A percentile compares a stretch with the other conserved stretches of the same genome.
These are phyloP conservation scores for Chytridiales sp. DNA, from an alignment of 371 early-diverging fungal species.

Conservation along the genomic window DNA sequence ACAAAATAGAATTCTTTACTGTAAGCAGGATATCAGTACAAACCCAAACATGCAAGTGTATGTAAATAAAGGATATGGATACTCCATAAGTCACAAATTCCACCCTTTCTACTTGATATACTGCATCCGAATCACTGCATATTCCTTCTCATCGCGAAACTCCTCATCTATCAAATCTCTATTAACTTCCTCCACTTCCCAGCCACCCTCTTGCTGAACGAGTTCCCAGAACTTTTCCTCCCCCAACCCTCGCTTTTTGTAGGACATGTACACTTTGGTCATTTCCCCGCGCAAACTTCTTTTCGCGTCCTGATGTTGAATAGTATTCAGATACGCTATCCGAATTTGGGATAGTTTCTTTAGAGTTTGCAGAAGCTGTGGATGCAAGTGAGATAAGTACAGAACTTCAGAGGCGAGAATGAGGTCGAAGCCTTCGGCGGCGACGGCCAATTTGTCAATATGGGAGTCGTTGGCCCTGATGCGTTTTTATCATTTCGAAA, in stretches of 20 bases:
- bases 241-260: constrained; percentile 47
- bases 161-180: constrained; percentile 5
- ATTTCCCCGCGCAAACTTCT: constrained; percentile 25
- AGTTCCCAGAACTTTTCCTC: constrained; percentile 44
- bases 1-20: no score
- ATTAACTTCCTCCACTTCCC: constrained; percentile 14
- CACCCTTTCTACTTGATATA: no score
- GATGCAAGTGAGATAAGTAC: constrained; percentile 40
- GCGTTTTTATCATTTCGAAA: no score
- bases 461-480: constrained; percentile 12
- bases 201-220: constrained; percentile 18
- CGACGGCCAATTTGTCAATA: constrained; percentile 2
- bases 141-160: constrained; percentile 1
- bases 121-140: no score
- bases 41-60: no score
- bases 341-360: no score
- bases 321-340: no score
- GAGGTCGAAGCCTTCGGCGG: constrained; percentile 19
- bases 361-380: constrained; percentile 37
- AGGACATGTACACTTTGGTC: constrained; percentile 36
- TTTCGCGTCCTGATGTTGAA: no score
- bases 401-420: constrained; percentile 48
- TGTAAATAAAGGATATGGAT: no score
- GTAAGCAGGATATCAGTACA: no score
- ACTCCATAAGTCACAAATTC: no score